Evolutionary conservation across 441 rosid genomes (phyloP).

Genomic region (Breynia disticha): DNA sequence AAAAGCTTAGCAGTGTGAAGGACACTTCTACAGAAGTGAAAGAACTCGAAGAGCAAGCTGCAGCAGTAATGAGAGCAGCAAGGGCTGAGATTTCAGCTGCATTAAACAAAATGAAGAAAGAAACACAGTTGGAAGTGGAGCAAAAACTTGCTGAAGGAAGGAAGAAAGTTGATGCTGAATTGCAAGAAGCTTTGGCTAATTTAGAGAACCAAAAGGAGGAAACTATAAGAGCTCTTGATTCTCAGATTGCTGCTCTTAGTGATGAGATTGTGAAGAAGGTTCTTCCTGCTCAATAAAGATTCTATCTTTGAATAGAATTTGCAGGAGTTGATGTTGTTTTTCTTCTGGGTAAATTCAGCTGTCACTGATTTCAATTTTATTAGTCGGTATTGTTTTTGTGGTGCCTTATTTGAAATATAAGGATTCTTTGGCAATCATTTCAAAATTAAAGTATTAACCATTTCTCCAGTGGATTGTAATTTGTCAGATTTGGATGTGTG

Average conservation of each 20-base stretch:
- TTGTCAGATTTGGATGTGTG: too few relatives aligned
- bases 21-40: constrained; percentile 77
- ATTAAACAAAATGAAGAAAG: constrained; percentile 80
- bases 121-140: constrained; percentile 72
- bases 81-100: constrained; percentile 88
- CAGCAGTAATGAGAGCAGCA: constrained; percentile 71
- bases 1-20: constrained; percentile 66
- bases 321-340: too few relatives aligned
- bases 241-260: constrained; percentile 72
- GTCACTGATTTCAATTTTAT: too few relatives aligned
- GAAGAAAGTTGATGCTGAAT: constrained; percentile 70
- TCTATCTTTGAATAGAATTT: too few relatives aligned
- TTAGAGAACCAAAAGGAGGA: constrained; percentile 84
- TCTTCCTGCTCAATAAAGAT: constrained; percentile 39
- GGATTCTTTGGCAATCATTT: too few relatives aligned
- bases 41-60: constrained; percentile 73
- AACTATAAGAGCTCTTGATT: constrained; percentile 60
- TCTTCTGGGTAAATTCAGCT: too few relatives aligned
- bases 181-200: constrained; percentile 55
- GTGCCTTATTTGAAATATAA: too few relatives aligned
- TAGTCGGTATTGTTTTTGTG: too few relatives aligned
- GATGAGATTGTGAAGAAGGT: constrained; percentile 86
- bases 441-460: too few relatives aligned
- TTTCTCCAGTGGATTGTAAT: too few relatives aligned
- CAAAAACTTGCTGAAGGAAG: constrained; percentile 48